Percentiles rank a stretch among this genome's conserved stretches.
These are phyloP conservation scores for Trichoderma sp. DNA, from an alignment of 2,329 filamentous ascomycete species.

Conservation along the genomic window DNA sequence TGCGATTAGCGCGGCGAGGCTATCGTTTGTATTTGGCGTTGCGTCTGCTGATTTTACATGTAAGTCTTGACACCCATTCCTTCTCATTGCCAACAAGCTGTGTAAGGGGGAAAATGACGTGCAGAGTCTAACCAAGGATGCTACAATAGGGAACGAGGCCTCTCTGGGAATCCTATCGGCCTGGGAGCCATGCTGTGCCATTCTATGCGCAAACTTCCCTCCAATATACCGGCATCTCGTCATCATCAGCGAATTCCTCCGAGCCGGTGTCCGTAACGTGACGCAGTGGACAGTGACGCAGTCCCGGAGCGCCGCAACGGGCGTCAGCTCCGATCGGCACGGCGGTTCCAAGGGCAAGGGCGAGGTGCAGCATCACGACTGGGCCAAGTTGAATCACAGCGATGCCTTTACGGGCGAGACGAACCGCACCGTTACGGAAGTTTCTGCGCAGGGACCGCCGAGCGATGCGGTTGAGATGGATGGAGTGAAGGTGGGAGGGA, in stretches of 20 bases:
- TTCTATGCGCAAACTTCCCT: constrained; percentile 21
- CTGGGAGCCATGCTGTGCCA: constrained; percentile 22
- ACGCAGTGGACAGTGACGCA: background rate
- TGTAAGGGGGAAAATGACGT: background rate
- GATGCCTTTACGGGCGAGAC: background rate
- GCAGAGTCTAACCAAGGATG: background rate
- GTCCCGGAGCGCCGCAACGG: background rate
- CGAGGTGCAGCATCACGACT: constrained; percentile 12
- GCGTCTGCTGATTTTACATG: constrained; percentile 19
- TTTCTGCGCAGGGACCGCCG: background rate
- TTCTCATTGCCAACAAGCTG: background rate
- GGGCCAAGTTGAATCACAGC: constrained; percentile 2
- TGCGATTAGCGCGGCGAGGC: constrained; percentile 19
- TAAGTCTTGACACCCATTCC: background rate
- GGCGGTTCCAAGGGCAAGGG: background rate
- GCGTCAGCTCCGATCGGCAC: background rate
- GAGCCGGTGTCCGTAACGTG: background rate
- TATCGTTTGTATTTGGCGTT: constrained; percentile 20
- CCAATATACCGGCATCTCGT: constrained; percentile 15
- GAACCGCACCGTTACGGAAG: constrained; percentile 1
- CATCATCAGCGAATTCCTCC: background rate
- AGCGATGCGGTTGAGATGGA: constrained; percentile 1
- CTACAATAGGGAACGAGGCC: constrained; percentile 12
- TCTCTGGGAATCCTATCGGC: constrained; percentile 18
- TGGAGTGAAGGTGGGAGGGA: background rate